Conservation (phyloP, 257 asterid species). For the Nicotiana tomentosiformis region DNA sequence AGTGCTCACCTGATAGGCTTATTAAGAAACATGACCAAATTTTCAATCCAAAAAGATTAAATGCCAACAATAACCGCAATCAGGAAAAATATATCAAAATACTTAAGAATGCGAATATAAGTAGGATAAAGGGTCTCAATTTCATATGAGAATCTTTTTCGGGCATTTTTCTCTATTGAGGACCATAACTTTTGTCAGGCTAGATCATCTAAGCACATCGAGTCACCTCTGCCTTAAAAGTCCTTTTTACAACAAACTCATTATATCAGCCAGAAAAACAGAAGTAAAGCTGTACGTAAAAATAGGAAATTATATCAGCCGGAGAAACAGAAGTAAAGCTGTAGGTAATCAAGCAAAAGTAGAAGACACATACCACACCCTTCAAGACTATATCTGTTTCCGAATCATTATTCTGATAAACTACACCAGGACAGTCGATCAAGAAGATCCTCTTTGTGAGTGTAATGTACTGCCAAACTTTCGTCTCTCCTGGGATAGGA, state of each 20-base stretch:
- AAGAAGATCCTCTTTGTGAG: slow-evolving; percentile 85
- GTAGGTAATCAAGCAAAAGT: neutral
- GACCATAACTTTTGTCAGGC: neutral
- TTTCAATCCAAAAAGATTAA: neutral
- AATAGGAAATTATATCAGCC: neutral
- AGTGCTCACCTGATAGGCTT: neutral
- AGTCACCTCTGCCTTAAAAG: neutral
- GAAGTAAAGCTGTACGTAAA: neutral
- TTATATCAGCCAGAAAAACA: neutral
- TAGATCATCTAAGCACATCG: neutral
- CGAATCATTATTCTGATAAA: slow-evolving; percentile 71
- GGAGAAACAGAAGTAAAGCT: neutral
- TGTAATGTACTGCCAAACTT: slow-evolving; percentile 97
- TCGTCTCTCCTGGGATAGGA: slow-evolving; percentile 97
- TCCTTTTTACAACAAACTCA: neutral
- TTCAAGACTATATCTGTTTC: slow-evolving; percentile 92
- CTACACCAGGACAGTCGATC: slow-evolving; percentile 97
- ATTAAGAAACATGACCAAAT: neutral
- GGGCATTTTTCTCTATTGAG: neutral
- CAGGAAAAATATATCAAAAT: neutral
- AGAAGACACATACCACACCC: slow-evolving; percentile 75
- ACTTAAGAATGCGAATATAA: neutral
- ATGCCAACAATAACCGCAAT: neutral
- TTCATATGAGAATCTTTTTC: neutral
- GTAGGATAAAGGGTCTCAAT: neutral